These are phyloP conservation scores for Neofusicoccum parvum DNA, from an alignment of 2,329 filamentous ascomycete species.

Conservation along the genomic window DNA sequence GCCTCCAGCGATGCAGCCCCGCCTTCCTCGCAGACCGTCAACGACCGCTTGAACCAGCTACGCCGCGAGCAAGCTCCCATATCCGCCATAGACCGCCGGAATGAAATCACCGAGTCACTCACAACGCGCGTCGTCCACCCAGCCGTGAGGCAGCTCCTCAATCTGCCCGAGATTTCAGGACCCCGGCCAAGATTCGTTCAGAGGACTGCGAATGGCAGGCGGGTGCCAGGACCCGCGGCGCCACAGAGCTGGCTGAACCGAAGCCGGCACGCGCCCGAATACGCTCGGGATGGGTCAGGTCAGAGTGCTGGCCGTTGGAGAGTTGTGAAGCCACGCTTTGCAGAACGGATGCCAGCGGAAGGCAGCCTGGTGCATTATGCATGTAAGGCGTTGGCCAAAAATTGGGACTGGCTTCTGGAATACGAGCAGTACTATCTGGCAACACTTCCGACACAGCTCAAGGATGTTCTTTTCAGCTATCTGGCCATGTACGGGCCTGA, in stretches of 20 bases:
- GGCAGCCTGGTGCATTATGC: constrained; percentile 53
- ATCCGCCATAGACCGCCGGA: constrained; percentile 44
- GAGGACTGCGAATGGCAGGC: constrained; percentile 23
- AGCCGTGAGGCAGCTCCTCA: constrained; percentile 46
- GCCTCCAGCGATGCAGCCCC: constrained; percentile 25
- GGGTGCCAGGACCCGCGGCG: constrained; percentile 46
- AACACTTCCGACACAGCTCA: constrained; percentile 54
- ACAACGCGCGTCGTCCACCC: constrained; percentile 49
- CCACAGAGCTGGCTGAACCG: constrained; percentile 48
- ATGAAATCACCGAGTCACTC: constrained; percentile 46
- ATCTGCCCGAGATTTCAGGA: constrained; percentile 48
- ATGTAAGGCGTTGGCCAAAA: constrained; percentile 56
- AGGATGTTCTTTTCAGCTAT: constrained; percentile 59
- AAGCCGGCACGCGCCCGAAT: constrained; percentile 34
- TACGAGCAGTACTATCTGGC: constrained; percentile 60
- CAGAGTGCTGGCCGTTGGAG: constrained; percentile 8
- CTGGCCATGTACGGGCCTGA: constrained; percentile 52
- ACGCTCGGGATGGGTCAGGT: constrained; percentile 25
- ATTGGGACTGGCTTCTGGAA: constrained; percentile 60
- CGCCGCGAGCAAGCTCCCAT: constrained; percentile 45
- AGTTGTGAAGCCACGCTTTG: not conserved
- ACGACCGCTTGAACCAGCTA: constrained; percentile 50
- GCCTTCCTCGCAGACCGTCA: constrained; percentile 41
- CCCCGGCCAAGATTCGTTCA: constrained; percentile 46
- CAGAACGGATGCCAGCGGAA: constrained; percentile 23